phyloP scores from a whole-genome alignment of 106 monocot genomes.

The Dendrobium officinale region DNA sequence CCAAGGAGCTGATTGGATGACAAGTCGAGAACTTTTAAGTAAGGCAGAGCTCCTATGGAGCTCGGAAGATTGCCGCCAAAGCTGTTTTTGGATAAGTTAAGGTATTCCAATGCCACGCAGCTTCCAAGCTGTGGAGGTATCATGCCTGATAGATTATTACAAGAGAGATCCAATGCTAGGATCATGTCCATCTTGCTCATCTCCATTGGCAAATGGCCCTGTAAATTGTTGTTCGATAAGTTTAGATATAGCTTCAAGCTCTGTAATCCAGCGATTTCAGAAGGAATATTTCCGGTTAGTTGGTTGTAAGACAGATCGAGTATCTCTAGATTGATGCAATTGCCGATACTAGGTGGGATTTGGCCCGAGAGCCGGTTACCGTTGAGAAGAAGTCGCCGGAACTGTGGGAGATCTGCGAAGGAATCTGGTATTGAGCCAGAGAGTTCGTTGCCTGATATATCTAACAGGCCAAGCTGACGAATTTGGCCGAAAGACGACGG shows the following conservation, averaged over 20 bases:
- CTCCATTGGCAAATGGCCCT: constrained; percentile 54
- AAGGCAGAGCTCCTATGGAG: constrained; percentile 46
- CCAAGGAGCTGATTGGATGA: constrained; percentile 50
- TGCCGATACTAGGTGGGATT: constrained; percentile 52
- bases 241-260: constrained; percentile 57
- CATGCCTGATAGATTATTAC: constrained; percentile 52
- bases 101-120: constrained; percentile 68
- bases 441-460: constrained; percentile 55
- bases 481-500: constrained; percentile 44
- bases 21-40: constrained; percentile 52
- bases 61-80: constrained; percentile 40
- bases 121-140: constrained; percentile 73
- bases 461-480: constrained; percentile 47
- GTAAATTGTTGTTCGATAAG: constrained; percentile 55
- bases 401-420: constrained; percentile 45
- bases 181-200: constrained; percentile 79
- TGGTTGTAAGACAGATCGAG: constrained; percentile 76
- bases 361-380: constrained; percentile 53
- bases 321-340: constrained; percentile 58
- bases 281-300: constrained; percentile 56
- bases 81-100: constrained; percentile 68
- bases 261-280: constrained; percentile 28
- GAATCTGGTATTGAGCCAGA: constrained; percentile 56
- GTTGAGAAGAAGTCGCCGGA: constrained; percentile 53
- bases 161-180: constrained; percentile 59